Evolutionary conservation across 371 early-diverging fungal species (phyloP).

Genomic region (Saksenaea oblongispora): DNA sequence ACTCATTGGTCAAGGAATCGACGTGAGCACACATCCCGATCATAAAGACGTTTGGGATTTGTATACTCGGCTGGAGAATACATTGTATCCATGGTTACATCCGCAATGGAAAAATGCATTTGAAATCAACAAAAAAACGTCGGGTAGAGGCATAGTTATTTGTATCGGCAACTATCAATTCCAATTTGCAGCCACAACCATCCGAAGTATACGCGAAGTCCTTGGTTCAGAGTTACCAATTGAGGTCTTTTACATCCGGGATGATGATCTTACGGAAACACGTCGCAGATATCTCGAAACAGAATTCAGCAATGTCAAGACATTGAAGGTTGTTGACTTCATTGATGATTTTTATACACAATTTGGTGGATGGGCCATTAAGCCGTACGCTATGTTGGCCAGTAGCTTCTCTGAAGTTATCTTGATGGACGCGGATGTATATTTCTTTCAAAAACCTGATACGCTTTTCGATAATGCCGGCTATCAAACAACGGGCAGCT

Average conservation of each 20-base stretch:
- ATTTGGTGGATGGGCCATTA: conserved; percentile 64
- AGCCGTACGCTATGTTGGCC: conserved; percentile 67
- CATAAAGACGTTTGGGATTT: conserved; percentile 23
- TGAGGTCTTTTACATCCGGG: conserved; percentile 68
- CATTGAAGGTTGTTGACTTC: conserved; percentile 46
- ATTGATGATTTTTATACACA: conserved; percentile 51
- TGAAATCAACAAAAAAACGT: conserved; percentile 27
- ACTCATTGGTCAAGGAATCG: conserved; percentile 8
- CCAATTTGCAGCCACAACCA: conserved; percentile 55
- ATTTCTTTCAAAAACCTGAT: conserved; percentile 66
- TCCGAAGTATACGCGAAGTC: conserved; percentile 56
- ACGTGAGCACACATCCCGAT: conserved; percentile 14
- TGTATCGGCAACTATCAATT: conserved; percentile 68
- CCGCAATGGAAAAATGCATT: conserved; percentile 28
- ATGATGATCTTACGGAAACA: conserved; percentile 49
- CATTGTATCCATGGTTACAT: conserved; percentile 33
- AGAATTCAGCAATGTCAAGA: conserved; percentile 46
- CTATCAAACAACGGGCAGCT: conserved; percentile 56
- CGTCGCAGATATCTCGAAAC: conserved; percentile 39
- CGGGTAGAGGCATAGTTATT: conserved; percentile 67
- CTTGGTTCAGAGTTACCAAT: conserved; percentile 66
- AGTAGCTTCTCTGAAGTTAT: conserved; percentile 66
- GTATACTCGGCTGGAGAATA: conserved; percentile 21
- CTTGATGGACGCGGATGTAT: conserved; percentile 76
- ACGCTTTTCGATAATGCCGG: conserved; percentile 57